Evolutionary conservation across 495 filamentous ascomycete genomes (phyloP).

Genomic region (Trypethelium eluteriae): DNA sequence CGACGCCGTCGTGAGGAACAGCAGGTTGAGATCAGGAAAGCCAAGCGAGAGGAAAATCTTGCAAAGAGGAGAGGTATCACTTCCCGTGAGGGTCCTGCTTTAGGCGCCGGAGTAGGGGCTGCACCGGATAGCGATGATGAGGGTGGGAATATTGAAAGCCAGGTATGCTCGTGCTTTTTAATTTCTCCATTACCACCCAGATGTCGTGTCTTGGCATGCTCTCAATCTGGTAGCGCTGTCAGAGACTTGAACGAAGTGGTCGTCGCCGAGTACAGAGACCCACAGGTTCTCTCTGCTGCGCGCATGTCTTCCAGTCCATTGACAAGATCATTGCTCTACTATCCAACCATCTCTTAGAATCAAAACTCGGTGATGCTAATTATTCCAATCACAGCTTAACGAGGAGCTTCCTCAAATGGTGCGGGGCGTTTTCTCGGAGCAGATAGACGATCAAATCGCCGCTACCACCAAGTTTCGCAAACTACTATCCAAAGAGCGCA

Average conservation of each 20-base stretch:
- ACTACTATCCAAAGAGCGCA: constrained; percentile 95
- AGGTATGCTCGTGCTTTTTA: constrained; percentile 59
- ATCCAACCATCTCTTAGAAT: neutral
- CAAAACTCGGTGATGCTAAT: neutral
- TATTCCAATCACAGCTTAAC: constrained; percentile 51
- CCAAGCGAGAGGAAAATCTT: constrained; percentile 95
- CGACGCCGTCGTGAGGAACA: constrained; percentile 97
- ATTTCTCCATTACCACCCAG: neutral
- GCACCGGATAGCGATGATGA: constrained; percentile 97
- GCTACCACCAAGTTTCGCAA: constrained; percentile 99
- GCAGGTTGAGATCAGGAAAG: constrained; percentile 97
- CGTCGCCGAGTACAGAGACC: neutral
- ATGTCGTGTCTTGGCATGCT: neutral
- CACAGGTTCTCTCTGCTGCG: neutral
- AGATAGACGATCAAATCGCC: constrained; percentile 95
- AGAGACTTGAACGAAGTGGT: neutral
- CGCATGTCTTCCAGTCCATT: neutral
- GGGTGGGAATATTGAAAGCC: constrained; percentile 81
- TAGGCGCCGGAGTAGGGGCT: constrained; percentile 77
- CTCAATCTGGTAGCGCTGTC: neutral
- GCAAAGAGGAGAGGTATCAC: constrained; percentile 95
- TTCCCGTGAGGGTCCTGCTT: constrained; percentile 64
- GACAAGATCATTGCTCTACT: too few relatives aligned
- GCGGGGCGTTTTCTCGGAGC: constrained; percentile 91
- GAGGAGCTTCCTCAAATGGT: constrained; percentile 99